Evolutionary conservation across 1,139 yeast species (phyloP), one percentile per base, ranked within the genome.

Genomic region (Hyphopichia fennica): DNA sequence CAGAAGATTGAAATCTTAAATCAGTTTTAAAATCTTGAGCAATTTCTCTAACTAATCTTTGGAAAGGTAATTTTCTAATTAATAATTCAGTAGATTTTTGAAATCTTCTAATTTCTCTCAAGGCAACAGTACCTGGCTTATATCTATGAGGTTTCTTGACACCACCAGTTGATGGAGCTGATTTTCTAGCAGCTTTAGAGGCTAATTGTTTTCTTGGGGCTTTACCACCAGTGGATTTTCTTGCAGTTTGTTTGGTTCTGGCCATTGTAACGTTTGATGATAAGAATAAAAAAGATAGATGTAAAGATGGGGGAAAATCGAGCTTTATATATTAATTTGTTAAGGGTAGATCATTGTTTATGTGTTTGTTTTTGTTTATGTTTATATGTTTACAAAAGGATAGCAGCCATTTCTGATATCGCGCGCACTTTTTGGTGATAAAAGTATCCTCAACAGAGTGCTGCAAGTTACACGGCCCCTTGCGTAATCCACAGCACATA

Each of bases 111-210:
- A 91, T 91, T 81, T 91, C 98, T 87, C 97, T 91, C 70, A 91
- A 87, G 63, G 98, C 98, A 67, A 91, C 97, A 67, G 97, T 91
- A 90, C 98, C 98, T 73, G 98, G 98, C 93, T 90, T 91, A 81
- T 90, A 91, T 87, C 98, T 89, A 89, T 91, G 98, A 59, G 97
- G 97, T 82, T 91, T 91, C 91, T 91, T 91, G 71, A 91, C 97
- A 84, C 97, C 98, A 72, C 97, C 97, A 54, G 96, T 84, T 54
- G 96, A 80, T 79, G 95, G 93, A 48, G 97, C 97, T 46, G 98
- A 90, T 78, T 91, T 91, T 84, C 98, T 87, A 60, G 98, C 97
- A 62, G 96, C 97, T 87, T 91, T 91, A 58, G 97, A 90, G 65
- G 98, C 97, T 67, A 91, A 83, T 79, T 90, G 96, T 81, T 91